These are phyloP conservation scores for Rhizopogon vesiculosus DNA, from an alignment of 768 basidiomycete genomes.

Conservation along the genomic window DNA sequence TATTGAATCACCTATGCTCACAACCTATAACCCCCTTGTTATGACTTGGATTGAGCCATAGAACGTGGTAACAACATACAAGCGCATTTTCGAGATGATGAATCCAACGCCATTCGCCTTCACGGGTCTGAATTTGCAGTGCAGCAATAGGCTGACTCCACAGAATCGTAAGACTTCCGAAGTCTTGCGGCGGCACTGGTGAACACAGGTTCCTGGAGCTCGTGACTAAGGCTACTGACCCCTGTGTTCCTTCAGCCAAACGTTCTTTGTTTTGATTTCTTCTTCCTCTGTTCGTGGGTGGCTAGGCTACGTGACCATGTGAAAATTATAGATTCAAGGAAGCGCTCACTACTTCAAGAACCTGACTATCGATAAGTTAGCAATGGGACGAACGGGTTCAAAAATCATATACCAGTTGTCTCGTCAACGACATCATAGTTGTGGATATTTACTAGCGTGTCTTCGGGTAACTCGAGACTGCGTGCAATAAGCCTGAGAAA, in stretches of 20 bases:
- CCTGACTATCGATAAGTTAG: conserved; percentile 34
- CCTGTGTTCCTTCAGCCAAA: conserved; percentile 61
- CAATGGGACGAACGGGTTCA: neutral
- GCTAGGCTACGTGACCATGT: conserved; percentile 20
- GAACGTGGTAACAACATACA: conserved; percentile 22
- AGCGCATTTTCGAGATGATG: conserved; percentile 55
- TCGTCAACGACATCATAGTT: conserved; percentile 36
- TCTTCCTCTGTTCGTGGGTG: conserved; percentile 47
- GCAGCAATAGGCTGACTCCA: conserved; percentile 59
- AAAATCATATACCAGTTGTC: conserved; percentile 30
- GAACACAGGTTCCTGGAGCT: neutral
- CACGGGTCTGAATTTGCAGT: conserved; percentile 49
- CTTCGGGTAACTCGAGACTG: conserved; percentile 51
- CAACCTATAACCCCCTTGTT: conserved; percentile 31
- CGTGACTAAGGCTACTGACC: conserved; percentile 25
- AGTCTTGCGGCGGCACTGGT: conserved; percentile 29
- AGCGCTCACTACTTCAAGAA: conserved; percentile 61
- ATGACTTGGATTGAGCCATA: neutral
- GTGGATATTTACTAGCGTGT: conserved; percentile 45
- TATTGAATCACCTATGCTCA: conserved; percentile 56
- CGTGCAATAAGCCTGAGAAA: conserved; percentile 40
- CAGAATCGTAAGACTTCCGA: conserved; percentile 51
- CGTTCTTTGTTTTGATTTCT: conserved; percentile 44
- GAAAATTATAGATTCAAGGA: neutral
- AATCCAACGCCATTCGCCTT: conserved; percentile 55